Percentiles rank a stretch among this genome's conserved stretches.
Conservation (phyloP, 352 stramenopile species). For the Plasmopara muralis region DNA sequence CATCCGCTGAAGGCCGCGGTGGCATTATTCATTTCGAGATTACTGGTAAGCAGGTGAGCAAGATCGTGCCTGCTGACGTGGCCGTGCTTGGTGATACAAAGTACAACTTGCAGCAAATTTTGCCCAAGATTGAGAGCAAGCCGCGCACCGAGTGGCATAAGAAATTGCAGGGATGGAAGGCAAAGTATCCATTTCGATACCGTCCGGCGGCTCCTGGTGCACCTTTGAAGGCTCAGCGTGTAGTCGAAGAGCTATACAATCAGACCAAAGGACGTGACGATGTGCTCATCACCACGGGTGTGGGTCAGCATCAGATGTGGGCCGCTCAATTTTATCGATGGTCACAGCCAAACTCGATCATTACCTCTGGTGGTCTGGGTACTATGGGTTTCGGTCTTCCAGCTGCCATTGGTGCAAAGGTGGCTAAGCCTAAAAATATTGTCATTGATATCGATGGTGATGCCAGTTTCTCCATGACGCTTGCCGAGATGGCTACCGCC, state of each 20-base stretch:
- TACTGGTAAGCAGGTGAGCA: slow-evolving; percentile 79
- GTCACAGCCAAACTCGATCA: slow-evolving; percentile 90
- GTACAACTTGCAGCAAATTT: slow-evolving; percentile 89
- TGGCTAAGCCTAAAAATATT: slow-evolving; percentile 79
- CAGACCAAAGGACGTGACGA: slow-evolving; percentile 89
- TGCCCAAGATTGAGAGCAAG: slow-evolving; percentile 75
- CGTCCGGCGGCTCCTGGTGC: slow-evolving; percentile 54
- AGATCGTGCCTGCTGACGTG: slow-evolving; percentile 80
- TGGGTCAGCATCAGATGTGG: slow-evolving; percentile 97
- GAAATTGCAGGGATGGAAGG: slow-evolving; percentile 87
- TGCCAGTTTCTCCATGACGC: slow-evolving; percentile 95
- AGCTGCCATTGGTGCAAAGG: slow-evolving; percentile 92
- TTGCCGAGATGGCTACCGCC: slow-evolving; percentile 93
- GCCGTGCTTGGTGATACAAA: slow-evolving; percentile 78
- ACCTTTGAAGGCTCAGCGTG: slow-evolving; percentile 91
- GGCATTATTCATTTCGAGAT: slow-evolving; percentile 97
- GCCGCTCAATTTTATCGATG: slow-evolving; percentile 94
- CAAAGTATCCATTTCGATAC: slow-evolving; percentile 91
- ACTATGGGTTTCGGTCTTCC: slow-evolving; percentile 95
- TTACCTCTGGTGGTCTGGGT: slow-evolving; percentile 90
- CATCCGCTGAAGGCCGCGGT: slow-evolving; percentile 85
- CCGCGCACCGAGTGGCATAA: slow-evolving; percentile 88
- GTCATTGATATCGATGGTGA: slow-evolving; percentile 93
- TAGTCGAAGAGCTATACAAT: slow-evolving; percentile 91
- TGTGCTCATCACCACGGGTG: slow-evolving; percentile 92